Percentiles rank a stretch among this genome's conserved stretches.
phyloP scores from a whole-genome alignment of 2,329 filamentous ascomycete species.

The Gyromitra esculenta region DNA sequence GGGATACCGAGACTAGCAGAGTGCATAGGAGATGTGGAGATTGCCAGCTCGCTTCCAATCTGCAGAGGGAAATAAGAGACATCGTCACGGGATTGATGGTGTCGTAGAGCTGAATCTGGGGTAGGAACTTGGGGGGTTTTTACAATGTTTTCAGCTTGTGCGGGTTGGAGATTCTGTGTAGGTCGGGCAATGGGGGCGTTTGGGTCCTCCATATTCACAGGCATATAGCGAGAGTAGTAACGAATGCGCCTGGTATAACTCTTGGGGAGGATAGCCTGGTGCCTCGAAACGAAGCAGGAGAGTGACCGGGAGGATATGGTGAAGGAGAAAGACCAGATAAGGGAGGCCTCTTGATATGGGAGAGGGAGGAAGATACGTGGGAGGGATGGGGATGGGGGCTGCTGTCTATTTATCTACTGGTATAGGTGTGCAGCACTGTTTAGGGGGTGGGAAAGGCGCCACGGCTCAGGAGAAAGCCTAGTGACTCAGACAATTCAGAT shows the following conservation, averaged over 20 bases:
- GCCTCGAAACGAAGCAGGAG: conserved; percentile 19
- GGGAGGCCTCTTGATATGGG: conserved; percentile 23
- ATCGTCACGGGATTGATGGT: conserved; percentile 48
- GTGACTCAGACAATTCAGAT: conserved; percentile 27
- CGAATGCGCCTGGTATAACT: conserved; percentile 6
- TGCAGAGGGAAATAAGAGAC: conserved; percentile 50
- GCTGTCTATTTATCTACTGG: conserved; percentile 46
- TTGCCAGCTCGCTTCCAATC: conserved; percentile 44
- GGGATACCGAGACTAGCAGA: conserved; percentile 35
- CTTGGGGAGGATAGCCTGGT: conserved; percentile 18
- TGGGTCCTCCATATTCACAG: conserved; percentile 42
- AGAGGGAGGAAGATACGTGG: conserved; percentile 6
- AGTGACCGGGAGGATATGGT: conserved; percentile 31
- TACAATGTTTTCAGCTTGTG: conserved; percentile 49
- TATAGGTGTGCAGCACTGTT: conserved; percentile 26
- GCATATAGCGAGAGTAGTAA: conserved; percentile 12
- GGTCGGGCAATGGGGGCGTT: conserved; percentile 28
- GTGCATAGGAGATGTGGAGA: conserved; percentile 40
- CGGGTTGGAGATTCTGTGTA: conserved; percentile 36
- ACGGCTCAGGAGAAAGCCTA: conserved; percentile 23
- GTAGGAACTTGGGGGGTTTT: conserved; percentile 52
- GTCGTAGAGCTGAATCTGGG: conserved; percentile 53
- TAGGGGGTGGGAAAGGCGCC: conserved; percentile 3
- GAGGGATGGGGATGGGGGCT: conserved; percentile 12
- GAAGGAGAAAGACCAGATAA: conserved; percentile 29